Base-by-base conservation (phyloP, 2,329 filamentous ascomycete species). In the Fusarium palustre region DNA sequence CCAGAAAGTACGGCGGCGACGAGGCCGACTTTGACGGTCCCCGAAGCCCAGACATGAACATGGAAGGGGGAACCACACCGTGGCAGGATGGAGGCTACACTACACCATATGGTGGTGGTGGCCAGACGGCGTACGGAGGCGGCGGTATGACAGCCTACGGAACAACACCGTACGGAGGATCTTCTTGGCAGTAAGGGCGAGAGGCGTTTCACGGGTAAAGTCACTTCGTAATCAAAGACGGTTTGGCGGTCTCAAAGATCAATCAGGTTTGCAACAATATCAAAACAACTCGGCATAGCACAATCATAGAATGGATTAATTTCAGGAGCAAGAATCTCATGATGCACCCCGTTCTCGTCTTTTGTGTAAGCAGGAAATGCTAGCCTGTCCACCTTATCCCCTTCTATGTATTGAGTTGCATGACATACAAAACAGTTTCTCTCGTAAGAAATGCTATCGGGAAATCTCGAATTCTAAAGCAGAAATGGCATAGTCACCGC, bases 91-190 rank as follows among this genome's bases (percentile, higher is more conserved):
- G 89, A 61, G 91, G 91, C 36, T 92, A 88, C 76, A 90, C 88
- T 12, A 92, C 91, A 11, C 89, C 91, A 1, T 75, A 85, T 48
- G 85, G 85, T 16, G 90, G 55, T 15, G 55, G 53, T 4, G 39
- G 89, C 42, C 91, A 87, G 76, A 90, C 88, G 16, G 91, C 91
- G 7, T 90, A 91, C 3, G 92, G 90, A 72, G 89, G 82, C 28
- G 87, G 82, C 24, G 87, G 86, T 59, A 91, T 74, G 76, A 90
- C 88, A 18, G 91, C 91, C 5, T 90, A 91, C 5, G 92, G 90
- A 62, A 91, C 78, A 46, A 79, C 79, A 30, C 81, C 83, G 39
- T 84, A 85, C 18, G 85, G 85, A n/a, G 80, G 83, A 60, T 79
- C 79, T 45, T 81, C 83, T 34, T 87, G 85, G 85, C 83, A 81